Conservation (phyloP, 208 protist species). For the Wallacemonas sp. region DNA sequence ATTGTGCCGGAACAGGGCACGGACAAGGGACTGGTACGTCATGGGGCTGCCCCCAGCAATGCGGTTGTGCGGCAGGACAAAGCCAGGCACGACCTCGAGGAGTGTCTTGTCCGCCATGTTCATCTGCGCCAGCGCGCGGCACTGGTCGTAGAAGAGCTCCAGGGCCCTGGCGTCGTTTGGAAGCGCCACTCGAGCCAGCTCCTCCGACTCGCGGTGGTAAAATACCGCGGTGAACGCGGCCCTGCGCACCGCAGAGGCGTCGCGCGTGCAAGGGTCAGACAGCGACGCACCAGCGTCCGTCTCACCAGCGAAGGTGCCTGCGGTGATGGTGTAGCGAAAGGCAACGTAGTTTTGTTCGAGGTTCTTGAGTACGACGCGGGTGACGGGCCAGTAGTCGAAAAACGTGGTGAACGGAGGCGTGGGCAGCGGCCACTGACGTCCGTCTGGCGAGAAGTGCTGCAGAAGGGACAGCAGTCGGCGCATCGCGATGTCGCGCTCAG, state of each 20-base stretch:
- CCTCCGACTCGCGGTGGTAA: neutral
- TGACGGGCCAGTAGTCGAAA: constrained; percentile 14
- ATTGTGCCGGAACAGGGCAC: neutral
- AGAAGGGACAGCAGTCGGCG: constrained; percentile 1
- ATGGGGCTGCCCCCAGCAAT: constrained; percentile 3
- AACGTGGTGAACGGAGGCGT: constrained; percentile 7
- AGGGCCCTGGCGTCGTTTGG: neutral
- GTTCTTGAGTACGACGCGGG: neutral
- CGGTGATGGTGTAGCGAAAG: constrained; percentile 9
- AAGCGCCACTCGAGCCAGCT: neutral
- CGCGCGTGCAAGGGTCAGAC: too few species aligned
- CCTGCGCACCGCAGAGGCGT: neutral
- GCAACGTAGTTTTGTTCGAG: neutral
- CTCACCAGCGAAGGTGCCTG: too few species aligned
- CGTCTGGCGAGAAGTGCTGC: constrained; percentile 16
- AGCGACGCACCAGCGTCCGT: too few species aligned
- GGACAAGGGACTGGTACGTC: constrained; percentile 6
- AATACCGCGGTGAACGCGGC: neutral
- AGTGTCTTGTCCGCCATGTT: constrained; percentile 15
- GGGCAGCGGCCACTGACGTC: neutral
- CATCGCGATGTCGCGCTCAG: neutral
- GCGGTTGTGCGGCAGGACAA: constrained; percentile 1
- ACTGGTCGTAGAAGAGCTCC: constrained; percentile 2
- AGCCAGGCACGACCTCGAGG: neutral
- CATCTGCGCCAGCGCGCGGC: constrained; percentile 3